phyloP scores from a whole-genome alignment of 805 yeast genomes.

The Saturnispora sanitii region DNA sequence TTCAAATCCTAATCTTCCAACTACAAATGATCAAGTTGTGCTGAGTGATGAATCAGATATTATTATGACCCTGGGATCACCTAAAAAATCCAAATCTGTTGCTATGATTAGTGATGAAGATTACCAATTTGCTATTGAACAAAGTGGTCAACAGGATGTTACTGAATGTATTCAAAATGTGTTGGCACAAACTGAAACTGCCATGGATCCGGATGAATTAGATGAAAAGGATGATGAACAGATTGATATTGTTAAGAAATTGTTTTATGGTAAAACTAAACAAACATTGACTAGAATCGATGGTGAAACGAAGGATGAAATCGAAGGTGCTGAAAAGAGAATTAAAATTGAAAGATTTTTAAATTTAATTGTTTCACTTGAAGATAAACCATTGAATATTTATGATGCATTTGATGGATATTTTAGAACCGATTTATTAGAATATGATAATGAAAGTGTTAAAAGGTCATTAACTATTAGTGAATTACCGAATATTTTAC shows the following conservation, averaged over 20 bases:
- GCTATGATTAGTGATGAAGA: constrained; percentile 45
- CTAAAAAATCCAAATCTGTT: constrained; percentile 14
- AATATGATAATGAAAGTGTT: constrained; percentile 62
- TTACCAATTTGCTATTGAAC: constrained; percentile 62
- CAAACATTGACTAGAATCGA: constrained; percentile 57
- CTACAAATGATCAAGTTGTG: neutral
- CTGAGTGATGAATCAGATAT: neutral
- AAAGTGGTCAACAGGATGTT: constrained; percentile 94
- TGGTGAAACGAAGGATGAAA: constrained; percentile 21
- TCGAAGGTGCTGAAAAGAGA: constrained; percentile 28
- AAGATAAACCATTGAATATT: constrained; percentile 78
- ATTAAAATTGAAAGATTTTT: constrained; percentile 65
- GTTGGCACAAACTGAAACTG: constrained; percentile 81
- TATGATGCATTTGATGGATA: constrained; percentile 86
- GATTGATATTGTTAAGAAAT: constrained; percentile 62
- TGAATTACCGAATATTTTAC: constrained; percentile 70
- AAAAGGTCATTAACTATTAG: constrained; percentile 64
- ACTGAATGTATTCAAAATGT: constrained; percentile 96
- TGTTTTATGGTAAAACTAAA: constrained; percentile 79
- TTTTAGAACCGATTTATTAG: constrained; percentile 64
- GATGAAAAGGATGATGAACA: constrained; percentile 73
- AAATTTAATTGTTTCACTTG: constrained; percentile 74
- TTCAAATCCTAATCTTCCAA: too few relatives aligned
- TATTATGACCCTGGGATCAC: neutral
- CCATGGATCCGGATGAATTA: constrained; percentile 54